Conservation (phyloP, 805 yeast species). For the Grigorovia yakushimaensis region DNA sequence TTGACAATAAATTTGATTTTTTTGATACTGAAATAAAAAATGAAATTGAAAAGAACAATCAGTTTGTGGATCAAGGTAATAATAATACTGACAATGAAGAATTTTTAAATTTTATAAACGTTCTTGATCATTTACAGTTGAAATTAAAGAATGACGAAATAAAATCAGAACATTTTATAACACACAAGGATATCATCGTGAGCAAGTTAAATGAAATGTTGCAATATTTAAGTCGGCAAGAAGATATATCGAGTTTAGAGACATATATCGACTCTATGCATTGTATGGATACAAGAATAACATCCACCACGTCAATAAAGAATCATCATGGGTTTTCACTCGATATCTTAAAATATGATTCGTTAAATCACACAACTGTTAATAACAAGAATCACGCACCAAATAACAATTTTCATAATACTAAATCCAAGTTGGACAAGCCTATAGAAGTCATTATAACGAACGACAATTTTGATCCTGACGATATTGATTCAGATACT, state of each 20-base stretch:
- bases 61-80: too few species aligned
- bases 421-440: background rate
- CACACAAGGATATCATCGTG: background rate
- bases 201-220: background rate
- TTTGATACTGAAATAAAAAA: background rate
- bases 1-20: background rate
- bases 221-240: background rate
- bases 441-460: background rate
- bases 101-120: too few species aligned
- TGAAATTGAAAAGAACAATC: too few species aligned
- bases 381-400: too few species aligned
- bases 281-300: background rate
- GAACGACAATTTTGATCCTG: background rate
- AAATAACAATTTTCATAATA: too few species aligned
- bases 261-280: background rate
- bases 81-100: background rate
- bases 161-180: background rate
- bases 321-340: conserved; percentile 15
- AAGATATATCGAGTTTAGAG: background rate
- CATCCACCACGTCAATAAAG: background rate
- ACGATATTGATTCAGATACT: background rate
- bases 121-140: background rate
- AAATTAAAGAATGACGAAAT: background rate
- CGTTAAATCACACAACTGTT: background rate
- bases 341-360: conserved; percentile 11